Conservation (phyloP, 2,329 filamentous ascomycete species). For the Fusarium scirpi region DNA sequence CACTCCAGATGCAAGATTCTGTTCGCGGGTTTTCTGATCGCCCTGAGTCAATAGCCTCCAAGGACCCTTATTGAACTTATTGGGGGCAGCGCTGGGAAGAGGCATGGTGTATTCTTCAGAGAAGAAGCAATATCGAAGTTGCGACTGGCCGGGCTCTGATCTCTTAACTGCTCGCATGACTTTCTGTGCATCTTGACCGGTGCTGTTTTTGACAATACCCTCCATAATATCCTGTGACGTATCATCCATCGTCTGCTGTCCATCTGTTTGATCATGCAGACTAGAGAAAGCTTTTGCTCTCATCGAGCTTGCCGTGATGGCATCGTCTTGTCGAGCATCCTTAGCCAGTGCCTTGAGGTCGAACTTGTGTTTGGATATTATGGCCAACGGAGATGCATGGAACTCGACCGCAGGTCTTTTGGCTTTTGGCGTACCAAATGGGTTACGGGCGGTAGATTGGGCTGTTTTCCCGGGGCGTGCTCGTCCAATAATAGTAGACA, state of each 20-base stretch:
- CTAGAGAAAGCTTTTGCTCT: slow-evolving; percentile 55
- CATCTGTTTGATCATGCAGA: slow-evolving; percentile 15
- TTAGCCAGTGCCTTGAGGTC: slow-evolving; percentile 72
- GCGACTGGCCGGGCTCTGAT: slow-evolving; percentile 55
- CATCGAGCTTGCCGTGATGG: slow-evolving; percentile 67
- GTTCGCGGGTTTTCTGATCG: slow-evolving; percentile 59
- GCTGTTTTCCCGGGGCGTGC: slow-evolving; percentile 41
- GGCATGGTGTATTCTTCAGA: slow-evolving; percentile 49
- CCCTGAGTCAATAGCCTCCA: slow-evolving; percentile 65
- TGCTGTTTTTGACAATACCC: slow-evolving; percentile 52
- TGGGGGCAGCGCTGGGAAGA: slow-evolving; percentile 45
- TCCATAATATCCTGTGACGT: slow-evolving; percentile 44
- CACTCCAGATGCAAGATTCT: slow-evolving; percentile 72
- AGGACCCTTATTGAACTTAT: slow-evolving; percentile 52
- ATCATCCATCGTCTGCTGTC: slow-evolving; percentile 20
- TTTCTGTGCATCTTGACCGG: slow-evolving; percentile 59
- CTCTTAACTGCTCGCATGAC: slow-evolving; percentile 64
- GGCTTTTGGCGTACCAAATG: slow-evolving; percentile 59
- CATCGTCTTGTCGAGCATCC: slow-evolving; percentile 69
- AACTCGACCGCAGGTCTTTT: slow-evolving; percentile 59
- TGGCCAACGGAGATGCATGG: slow-evolving; percentile 62
- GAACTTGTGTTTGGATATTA: slow-evolving; percentile 70
- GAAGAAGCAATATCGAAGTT: slow-evolving; percentile 65
- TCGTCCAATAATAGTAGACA: slow-evolving; percentile 54
- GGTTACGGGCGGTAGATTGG: slow-evolving; percentile 32